Percentiles rank a stretch among this genome's conserved stretches.
phyloP scores from a whole-genome alignment of 495 filamentous ascomycete species.

The Melanomma pulvis-pyrius region DNA sequence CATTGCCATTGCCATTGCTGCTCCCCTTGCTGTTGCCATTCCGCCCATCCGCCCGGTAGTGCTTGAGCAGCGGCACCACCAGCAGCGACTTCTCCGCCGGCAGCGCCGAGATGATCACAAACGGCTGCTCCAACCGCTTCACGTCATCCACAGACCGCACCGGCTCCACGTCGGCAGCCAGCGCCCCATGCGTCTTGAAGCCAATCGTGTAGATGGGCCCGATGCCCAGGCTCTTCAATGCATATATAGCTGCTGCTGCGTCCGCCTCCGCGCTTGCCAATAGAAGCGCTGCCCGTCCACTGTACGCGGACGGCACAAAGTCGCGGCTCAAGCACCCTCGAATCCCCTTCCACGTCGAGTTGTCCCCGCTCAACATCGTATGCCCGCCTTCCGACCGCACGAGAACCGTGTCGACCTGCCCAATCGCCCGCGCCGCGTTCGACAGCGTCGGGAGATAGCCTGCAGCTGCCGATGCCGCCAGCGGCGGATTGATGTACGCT shows the following conservation, averaged over 20 bases:
- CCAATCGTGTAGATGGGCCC: conserved; percentile 82
- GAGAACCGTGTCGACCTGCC: conserved; percentile 77
- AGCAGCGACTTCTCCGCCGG: conserved; percentile 76
- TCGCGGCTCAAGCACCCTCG: conserved; percentile 76
- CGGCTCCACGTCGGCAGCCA: conserved; percentile 69
- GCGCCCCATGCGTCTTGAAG: conserved; percentile 68
- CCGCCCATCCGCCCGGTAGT: conserved; percentile 50
- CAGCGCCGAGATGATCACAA: conserved; percentile 77
- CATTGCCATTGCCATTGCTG: conserved; percentile 42
- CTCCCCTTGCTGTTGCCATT: conserved; percentile 12
- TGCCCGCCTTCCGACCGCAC: conserved; percentile 50
- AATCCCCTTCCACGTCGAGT: conserved; percentile 82
- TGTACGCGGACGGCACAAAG: conserved; percentile 79
- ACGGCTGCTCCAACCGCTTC: conserved; percentile 72
- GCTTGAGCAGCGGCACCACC: conserved; percentile 75
- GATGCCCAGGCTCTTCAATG: conserved; percentile 71
- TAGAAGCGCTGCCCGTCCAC: conserved; percentile 71
- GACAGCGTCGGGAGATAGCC: conserved; percentile 66
- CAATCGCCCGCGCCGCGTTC: conserved; percentile 73
- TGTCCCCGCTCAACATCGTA: conserved; percentile 67
- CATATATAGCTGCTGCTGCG: conserved; percentile 74
- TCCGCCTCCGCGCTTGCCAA: conserved; percentile 68
- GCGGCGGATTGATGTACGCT: conserved; percentile 73
- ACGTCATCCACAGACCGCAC: conserved; percentile 80
- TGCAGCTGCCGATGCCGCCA: conserved; percentile 52